Evolutionary conservation across 345 rosid genomes (phyloP), one percentile per base, ranked within the genome.

Genomic region (Angophora floribunda): DNA sequence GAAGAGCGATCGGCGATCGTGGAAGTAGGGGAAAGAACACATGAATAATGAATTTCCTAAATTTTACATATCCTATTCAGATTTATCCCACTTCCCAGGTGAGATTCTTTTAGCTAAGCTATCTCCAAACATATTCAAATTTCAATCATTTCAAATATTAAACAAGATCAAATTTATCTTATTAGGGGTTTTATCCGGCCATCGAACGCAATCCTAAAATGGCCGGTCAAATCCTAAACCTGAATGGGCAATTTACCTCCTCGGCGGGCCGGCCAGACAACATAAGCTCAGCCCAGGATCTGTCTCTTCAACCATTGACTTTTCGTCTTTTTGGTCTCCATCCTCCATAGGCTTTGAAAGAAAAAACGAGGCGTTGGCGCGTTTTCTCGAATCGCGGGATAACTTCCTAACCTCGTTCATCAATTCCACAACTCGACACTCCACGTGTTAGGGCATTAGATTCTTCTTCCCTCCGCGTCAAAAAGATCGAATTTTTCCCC

Each of bases 101-200:
- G 61, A 22, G 61, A 22, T 55, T 55, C 4, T 55, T 55, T 55
- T 52, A 52, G 15, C 1, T 7, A 47, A 7, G 49, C 49, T 47
- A 47, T 47, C 8, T 47, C 49, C 49, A 47, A 47, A 6, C 49
- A 47, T 47, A 5, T 47, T 7, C 5, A 7, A 7, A 47, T 47
- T 47, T 47, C 8, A 7, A 53, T 53, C 28, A 55, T 55, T 55
- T 26, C 12, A 55, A 22, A 22, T 5, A 55, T 0, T 2, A 0
- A 55, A 22, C 22, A 22, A 5, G 0, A 55, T 21, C 19, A 55
- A 55, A 55, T 2, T 55, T 55, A 22, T 0, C 9, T 55, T 55
- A 22, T 22, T 0, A 0, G 1, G 13, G 22, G 1, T 22, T 55
- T 55, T 55, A 55, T 55, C 13, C 6, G 0, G 0, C 1, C 1